These are phyloP conservation scores for Kluyveromyces wickerhamii DNA, from an alignment of 805 yeast species.

Conservation along the genomic window DNA sequence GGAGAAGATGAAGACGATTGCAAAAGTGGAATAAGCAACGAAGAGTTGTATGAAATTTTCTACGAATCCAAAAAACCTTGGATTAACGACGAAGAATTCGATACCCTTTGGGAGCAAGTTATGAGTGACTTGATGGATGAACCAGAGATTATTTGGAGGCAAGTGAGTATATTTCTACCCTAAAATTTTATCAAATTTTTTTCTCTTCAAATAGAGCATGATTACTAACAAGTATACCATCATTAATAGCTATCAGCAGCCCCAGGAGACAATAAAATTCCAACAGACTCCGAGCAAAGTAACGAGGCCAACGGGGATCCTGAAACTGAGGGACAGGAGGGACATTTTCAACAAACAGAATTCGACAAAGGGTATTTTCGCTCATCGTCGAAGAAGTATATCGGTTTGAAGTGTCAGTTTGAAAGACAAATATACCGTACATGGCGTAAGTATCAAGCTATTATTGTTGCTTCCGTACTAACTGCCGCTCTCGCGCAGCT, in stretches of 20 bases:
- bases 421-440: constrained; percentile 42
- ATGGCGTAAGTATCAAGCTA: constrained; percentile 22
- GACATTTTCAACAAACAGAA: constrained; percentile 29
- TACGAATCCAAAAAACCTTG: constrained; percentile 30
- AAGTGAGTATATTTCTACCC: constrained; percentile 37
- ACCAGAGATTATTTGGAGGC: constrained; percentile 73
- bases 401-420: constrained; percentile 48
- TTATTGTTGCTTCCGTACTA: constrained; percentile 7
- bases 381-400: constrained; percentile 61
- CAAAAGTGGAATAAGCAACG: constrained; percentile 43
- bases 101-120: constrained; percentile 66
- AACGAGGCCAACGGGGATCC: constrained; percentile 24
- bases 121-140: constrained; percentile 51
- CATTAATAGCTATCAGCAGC: constrained; percentile 20
- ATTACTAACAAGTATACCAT: constrained; percentile 17
- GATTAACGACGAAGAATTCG: constrained; percentile 52
- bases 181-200: neutral
- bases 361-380: constrained; percentile 47
- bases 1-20: constrained; percentile 41
- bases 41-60: constrained; percentile 47
- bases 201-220: neutral
- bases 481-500: constrained; percentile 18
- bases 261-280: constrained; percentile 29
- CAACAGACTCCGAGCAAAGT: constrained; percentile 33
- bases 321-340: constrained; percentile 33